phyloP scores from a whole-genome alignment of 139 green algal species.

The Chloropicon primus region DNA sequence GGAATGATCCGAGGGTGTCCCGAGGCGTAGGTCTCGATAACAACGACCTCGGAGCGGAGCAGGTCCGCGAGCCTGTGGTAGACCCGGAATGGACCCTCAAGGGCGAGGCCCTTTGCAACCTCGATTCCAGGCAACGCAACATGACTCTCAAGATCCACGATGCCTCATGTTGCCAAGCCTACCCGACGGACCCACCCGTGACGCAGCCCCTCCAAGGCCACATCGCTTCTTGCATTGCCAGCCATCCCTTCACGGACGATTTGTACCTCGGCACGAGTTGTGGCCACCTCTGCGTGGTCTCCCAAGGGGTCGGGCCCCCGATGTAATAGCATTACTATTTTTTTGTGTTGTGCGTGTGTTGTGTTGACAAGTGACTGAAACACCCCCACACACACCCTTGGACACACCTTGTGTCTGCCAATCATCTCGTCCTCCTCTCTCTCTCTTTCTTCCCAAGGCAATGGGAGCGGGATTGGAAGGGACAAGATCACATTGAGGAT shows the following conservation, averaged over 20 bases:
- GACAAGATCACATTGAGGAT: too few species aligned
- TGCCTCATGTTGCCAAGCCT: background rate
- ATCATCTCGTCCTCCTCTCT: too few species aligned
- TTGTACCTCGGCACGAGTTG: background rate
- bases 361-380: too few species aligned
- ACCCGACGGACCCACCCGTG: background rate
- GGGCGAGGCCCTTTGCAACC: background rate
- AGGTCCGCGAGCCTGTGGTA: too few species aligned
- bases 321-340: too few species aligned
- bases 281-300: background rate
- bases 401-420: too few species aligned
- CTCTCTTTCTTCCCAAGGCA: too few species aligned
- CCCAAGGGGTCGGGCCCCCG: background rate
- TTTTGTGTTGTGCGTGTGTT: too few species aligned
- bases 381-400: too few species aligned
- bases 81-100: background rate
- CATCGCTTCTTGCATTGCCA: background rate
- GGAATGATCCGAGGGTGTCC: background rate
- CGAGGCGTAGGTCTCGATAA: too few species aligned
- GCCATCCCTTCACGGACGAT: background rate
- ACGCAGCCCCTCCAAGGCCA: background rate
- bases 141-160: background rate
- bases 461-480: too few species aligned
- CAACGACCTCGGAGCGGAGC: too few species aligned
- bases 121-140: background rate